phyloP scores from a whole-genome alignment of 139 green algal genomes.

The Limnomonas spitsbergensis region DNA sequence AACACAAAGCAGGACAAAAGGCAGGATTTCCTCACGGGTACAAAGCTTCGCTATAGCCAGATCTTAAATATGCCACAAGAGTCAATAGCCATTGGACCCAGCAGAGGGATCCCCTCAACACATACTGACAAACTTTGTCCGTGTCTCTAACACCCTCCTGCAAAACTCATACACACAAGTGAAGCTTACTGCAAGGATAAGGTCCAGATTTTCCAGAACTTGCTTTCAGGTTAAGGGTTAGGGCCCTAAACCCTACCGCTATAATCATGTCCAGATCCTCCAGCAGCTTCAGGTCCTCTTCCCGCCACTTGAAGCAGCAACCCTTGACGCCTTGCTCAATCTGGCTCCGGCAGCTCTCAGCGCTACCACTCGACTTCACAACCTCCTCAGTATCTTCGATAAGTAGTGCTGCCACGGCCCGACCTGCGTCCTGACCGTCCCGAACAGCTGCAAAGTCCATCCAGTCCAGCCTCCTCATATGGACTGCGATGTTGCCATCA shows the following conservation, averaged over 20 bases:
- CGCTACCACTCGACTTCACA: not conserved
- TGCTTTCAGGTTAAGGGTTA: too few species aligned
- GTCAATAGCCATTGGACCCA: too few species aligned
- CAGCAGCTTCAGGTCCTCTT: not conserved
- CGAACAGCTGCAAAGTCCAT: slow-evolving; percentile 2
- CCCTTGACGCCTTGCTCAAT: not conserved
- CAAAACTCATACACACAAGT: too few species aligned
- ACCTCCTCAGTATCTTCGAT: not conserved
- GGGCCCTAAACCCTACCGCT: not conserved
- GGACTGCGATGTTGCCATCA: not conserved
- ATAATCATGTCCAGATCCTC: not conserved
- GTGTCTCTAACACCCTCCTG: too few species aligned
- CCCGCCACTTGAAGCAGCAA: not conserved
- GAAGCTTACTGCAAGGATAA: not conserved
- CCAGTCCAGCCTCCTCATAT: slow-evolving; percentile 5
- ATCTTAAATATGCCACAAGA: not conserved
- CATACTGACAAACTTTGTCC: too few species aligned
- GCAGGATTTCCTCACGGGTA: not conserved
- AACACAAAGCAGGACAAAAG: not conserved
- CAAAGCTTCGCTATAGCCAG: not conserved
- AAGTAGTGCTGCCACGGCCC: not conserved
- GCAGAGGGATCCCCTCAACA: too few species aligned
- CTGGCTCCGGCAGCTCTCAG: not conserved
- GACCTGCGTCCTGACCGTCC: not conserved
- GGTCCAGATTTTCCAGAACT: not conserved